phyloP scores from a whole-genome alignment of 164 flowering plant genomes.

The Magnolia kwangsiensis region DNA sequence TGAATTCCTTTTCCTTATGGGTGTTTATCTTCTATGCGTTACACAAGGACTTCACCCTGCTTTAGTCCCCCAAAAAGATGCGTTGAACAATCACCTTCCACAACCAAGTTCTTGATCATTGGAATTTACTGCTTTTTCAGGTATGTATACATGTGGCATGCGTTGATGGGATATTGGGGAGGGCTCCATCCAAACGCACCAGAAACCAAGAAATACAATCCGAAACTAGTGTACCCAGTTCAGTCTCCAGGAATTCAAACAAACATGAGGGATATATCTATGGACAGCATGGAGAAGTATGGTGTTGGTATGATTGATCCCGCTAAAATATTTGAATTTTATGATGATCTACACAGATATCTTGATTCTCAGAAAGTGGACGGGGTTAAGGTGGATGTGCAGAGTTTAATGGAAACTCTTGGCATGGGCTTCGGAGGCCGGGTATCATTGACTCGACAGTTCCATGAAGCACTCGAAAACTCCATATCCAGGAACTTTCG shows the following conservation, averaged over 20 bases:
- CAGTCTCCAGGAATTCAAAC: slow-evolving; percentile 49
- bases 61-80: not conserved
- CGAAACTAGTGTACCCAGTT: slow-evolving; percentile 37
- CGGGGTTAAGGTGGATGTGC: slow-evolving; percentile 73
- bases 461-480: slow-evolving; percentile 54
- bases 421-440: slow-evolving; percentile 48
- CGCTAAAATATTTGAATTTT: slow-evolving; percentile 41
- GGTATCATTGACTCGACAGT: slow-evolving; percentile 46
- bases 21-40: not conserved
- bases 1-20: slow-evolving; percentile 1
- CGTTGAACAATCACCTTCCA: not conserved
- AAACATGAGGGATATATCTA: slow-evolving; percentile 35
- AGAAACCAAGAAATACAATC: slow-evolving; percentile 40
- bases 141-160: slow-evolving; percentile 74
- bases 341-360: slow-evolving; percentile 56
- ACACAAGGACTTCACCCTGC: not conserved
- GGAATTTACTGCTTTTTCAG: slow-evolving; percentile 24
- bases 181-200: slow-evolving; percentile 46
- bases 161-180: slow-evolving; percentile 70
- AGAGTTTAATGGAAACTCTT: slow-evolving; percentile 53
- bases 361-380: slow-evolving; percentile 55
- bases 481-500: slow-evolving; percentile 51
- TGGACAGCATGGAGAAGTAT: slow-evolving; percentile 57
- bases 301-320: slow-evolving; percentile 60
- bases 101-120: not conserved